Evolutionary conservation across 75 land plant species (phyloP).

Genomic region (Sequoia sempervirens): DNA sequence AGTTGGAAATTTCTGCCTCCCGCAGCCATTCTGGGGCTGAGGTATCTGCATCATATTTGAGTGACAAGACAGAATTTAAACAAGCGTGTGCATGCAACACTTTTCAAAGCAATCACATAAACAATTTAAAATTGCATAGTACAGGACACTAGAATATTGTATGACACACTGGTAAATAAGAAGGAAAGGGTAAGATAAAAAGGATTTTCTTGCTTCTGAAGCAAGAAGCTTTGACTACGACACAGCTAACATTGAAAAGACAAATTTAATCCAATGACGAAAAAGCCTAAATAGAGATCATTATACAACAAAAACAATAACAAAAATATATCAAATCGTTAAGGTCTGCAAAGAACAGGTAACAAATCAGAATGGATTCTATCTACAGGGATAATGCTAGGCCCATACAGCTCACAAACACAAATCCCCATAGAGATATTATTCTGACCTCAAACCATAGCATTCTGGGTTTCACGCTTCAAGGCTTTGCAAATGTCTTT

Average conservation of each 20-base stretch:
- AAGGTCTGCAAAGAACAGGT: background rate
- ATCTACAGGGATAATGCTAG: background rate
- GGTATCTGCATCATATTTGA: conserved; percentile 30
- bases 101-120: background rate
- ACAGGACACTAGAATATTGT: background rate
- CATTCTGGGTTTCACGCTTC: background rate
- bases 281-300: background rate
- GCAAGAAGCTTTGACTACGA: background rate
- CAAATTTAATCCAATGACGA: background rate
- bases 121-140: no score
- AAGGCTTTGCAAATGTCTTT: background rate
- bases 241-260: background rate
- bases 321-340: background rate
- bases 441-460: background rate
- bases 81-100: background rate
- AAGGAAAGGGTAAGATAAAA: background rate
- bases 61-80: background rate
- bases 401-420: background rate
- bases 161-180: background rate
- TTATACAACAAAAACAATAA: background rate
- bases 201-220: background rate
- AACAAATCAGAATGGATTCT: background rate
- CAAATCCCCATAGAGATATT: background rate
- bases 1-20: conserved; percentile 39
- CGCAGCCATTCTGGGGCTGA: conserved; percentile 54